These are phyloP conservation scores for Fusarium poae DNA, from an alignment of 2,329 filamentous ascomycete species.

Conservation along the genomic window DNA sequence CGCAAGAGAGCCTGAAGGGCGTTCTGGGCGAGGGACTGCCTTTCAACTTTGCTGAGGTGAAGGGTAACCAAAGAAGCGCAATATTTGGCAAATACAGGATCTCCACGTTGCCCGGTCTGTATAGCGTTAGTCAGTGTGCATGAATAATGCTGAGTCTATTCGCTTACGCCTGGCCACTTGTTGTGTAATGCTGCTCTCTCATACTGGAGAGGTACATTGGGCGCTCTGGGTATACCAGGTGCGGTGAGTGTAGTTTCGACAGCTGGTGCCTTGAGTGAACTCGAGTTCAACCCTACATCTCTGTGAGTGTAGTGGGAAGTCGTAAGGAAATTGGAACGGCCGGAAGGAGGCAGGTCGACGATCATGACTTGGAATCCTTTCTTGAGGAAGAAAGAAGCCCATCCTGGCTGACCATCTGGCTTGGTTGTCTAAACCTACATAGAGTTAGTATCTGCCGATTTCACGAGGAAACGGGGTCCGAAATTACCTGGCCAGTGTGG, in stretches of 20 bases:
- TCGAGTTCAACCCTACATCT: conserved; percentile 35
- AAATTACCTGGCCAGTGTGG: conserved; percentile 52
- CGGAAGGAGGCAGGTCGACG: conserved; percentile 58
- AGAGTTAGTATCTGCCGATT: background rate
- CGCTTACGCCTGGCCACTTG: conserved; percentile 57
- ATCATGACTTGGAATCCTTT: conserved; percentile 60
- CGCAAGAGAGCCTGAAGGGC: conserved; percentile 60
- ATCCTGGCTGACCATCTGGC: conserved; percentile 61
- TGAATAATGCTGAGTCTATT: rapidly evolving
- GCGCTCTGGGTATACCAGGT: conserved; percentile 32
- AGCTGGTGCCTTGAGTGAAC: conserved; percentile 34
- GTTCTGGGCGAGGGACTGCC: conserved; percentile 51
- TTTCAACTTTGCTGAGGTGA: conserved; percentile 45
- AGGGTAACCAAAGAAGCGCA: conserved; percentile 59
- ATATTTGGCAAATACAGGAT: conserved; percentile 63
- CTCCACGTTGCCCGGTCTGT: conserved; percentile 56
- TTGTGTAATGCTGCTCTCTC: conserved; percentile 50
- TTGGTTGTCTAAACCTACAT: conserved; percentile 59
- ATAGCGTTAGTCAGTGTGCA: conserved; percentile 1
- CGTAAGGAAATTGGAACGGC: conserved; percentile 52
- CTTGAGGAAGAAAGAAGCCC: conserved; percentile 60
- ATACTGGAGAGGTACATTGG: conserved; percentile 34
- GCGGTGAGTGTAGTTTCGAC: conserved; percentile 54
- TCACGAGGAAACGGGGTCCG: too few relatives aligned
- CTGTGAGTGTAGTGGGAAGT: conserved; percentile 39